Percentiles rank a stretch among this genome's conserved stretches.
Conservation (phyloP, 208 protist species). For the Trypanosoma vivax region DNA sequence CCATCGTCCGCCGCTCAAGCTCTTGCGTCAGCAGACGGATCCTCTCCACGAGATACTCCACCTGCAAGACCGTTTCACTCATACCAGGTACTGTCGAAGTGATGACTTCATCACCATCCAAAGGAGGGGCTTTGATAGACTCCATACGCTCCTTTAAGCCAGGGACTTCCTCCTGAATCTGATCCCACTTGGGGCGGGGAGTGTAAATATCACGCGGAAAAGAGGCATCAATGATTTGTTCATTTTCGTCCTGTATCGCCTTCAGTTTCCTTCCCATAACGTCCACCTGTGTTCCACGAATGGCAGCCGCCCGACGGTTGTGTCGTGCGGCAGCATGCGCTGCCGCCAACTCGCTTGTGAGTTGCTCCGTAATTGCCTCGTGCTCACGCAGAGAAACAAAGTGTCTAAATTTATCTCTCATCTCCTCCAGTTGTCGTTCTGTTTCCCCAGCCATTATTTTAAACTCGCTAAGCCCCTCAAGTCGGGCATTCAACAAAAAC, state of each 20-base stretch:
- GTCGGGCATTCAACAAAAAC: slow-evolving; percentile 28
- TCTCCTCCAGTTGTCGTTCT: slow-evolving; percentile 62
- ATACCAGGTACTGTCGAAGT: slow-evolving; percentile 30
- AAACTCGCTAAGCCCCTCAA: slow-evolving; percentile 72
- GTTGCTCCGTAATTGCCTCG: slow-evolving; percentile 61
- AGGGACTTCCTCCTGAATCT: slow-evolving; percentile 28
- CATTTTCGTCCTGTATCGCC: slow-evolving; percentile 36
- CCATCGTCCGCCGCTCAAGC: slow-evolving; percentile 14
- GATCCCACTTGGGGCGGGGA: slow-evolving; percentile 63
- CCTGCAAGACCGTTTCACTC: slow-evolving; percentile 43
- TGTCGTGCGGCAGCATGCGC: slow-evolving; percentile 41
- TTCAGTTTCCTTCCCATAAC: slow-evolving; percentile 56
- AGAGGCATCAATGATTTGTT: slow-evolving; percentile 8
- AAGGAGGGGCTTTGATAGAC: slow-evolving; percentile 10
- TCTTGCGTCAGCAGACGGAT: slow-evolving; percentile 28
- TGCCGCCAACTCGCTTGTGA: slow-evolving; percentile 42
- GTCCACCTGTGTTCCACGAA: slow-evolving; percentile 74
- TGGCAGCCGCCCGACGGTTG: slow-evolving; percentile 64
- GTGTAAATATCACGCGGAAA: slow-evolving; percentile 32
- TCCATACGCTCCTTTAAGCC: slow-evolving; percentile 21
- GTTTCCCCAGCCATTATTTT: slow-evolving; percentile 70
- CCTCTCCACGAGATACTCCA: slow-evolving; percentile 67
- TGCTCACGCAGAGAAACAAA: slow-evolving; percentile 65
- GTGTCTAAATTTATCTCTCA: slow-evolving; percentile 55
- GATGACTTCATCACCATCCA: slow-evolving; percentile 22